Evolutionary conservation across 331 rosid genomes (phyloP), one percentile per base, ranked within the genome.

Genomic region (Cucumis variabilis): DNA sequence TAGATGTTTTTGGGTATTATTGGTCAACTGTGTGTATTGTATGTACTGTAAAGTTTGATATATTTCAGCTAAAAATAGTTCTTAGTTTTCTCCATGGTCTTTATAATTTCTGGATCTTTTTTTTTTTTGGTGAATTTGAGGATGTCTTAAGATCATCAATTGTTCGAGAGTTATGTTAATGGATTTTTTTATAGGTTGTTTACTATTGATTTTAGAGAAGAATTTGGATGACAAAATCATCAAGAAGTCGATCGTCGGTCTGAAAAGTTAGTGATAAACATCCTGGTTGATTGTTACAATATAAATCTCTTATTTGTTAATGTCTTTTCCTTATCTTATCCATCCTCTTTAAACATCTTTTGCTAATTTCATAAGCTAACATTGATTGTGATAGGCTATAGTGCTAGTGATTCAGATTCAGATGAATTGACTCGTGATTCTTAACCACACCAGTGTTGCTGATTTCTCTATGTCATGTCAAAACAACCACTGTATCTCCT

Each of bases 391-490:
- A 77, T 88, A 97, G 99, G 99, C 85, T 97, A 97, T 90, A 97
- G 96, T 88, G 99, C 99, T 23, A 96, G 98, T 85, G 99, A 96
- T 92, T 97, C 99, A 71, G 99, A 97, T 91, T 95, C 99, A 24
- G 99, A 97, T 0, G 99, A 96, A 86, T 41, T 87, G 76, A 89
- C 92, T 87, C 95, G 89, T 65, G 93, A 93, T 77, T 93, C 96
- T 87, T 96, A 93, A 90, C 86, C 84, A 51, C 23, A 86, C 74
- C 51, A n/a, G 69, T 63, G 73, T 44, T 48, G 53, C 83, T n/a
- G 62, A 44, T 77, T 44, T 21, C 86, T 82, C 53, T 12, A 82
- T 82, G 72, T 82, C 27, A 66, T 28, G 73, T 60, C 86, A 33
- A 82, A 82, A 63, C 55, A 33, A 62, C 73, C 53, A 37, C 86